phyloP scores from a whole-genome alignment of 257 asterid genomes.

The Capsicum baccatum region DNA sequence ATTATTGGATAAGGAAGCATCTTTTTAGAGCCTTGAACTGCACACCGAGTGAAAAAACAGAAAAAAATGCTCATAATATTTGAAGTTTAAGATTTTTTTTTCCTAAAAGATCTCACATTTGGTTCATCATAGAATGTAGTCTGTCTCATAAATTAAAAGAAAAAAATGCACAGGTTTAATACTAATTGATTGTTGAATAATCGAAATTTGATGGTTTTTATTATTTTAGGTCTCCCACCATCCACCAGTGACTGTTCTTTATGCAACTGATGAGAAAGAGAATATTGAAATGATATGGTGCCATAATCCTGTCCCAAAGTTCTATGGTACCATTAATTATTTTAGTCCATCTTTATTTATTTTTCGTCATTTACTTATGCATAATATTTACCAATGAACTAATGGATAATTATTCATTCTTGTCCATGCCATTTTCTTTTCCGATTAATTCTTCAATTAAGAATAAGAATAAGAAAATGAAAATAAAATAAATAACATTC shows the following conservation, averaged over 20 bases:
- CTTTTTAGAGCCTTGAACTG: too few species aligned
- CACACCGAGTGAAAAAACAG: neutral
- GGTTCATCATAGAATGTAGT: neutral
- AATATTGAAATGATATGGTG: conserved; percentile 72
- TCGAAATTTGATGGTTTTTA: neutral
- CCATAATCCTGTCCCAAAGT: conserved; percentile 64
- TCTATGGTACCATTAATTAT: conserved; percentile 53
- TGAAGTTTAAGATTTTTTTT: neutral
- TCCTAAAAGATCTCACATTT: neutral
- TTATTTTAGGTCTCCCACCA: conserved; percentile 82
- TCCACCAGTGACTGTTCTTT: conserved; percentile 87
- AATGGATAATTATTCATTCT: neutral
- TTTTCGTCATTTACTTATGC: neutral
- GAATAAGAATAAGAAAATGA: neutral
- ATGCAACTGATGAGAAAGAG: conserved; percentile 74
- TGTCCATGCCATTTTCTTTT: neutral
- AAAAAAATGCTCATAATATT: neutral
- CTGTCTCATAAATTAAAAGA: conserved; percentile 1
- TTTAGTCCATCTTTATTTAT: neutral
- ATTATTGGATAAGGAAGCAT: too few species aligned
- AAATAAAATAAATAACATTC: neutral
- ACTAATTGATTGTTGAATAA: neutral
- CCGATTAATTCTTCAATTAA: neutral
- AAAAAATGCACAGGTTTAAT: neutral
- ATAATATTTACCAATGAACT: neutral